Evolutionary conservation across 2,329 filamentous ascomycete species (phyloP), one percentile per base, ranked within the genome.

Genomic region (Ambrosiella beaveri): DNA sequence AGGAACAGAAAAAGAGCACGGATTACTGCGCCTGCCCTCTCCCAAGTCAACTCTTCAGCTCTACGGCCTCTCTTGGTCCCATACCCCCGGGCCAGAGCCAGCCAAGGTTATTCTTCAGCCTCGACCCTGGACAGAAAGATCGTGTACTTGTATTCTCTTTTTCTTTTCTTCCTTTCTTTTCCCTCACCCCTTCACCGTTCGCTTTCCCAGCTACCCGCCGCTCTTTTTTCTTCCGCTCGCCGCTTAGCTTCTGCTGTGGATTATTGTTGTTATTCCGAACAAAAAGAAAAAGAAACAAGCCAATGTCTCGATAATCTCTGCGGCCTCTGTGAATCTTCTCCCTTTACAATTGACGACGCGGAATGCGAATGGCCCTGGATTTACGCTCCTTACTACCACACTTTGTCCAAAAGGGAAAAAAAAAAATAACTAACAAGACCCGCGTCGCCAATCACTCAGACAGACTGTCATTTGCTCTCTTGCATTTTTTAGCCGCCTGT

Each of bases 231-330:
- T 38, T 37, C 39, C n/a, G 27, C 35, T 55, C 35, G 15, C 27
- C 17, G 36, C 38, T 27, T 54, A 27, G 38, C 38, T 19, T 15
- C 36, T 45, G n/a, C 27, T 41, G 11, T 52, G 38, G 49, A 35
- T 44, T 27, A 36, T 59, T 44, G 50, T 39, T 50, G 13, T 51
- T 53, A 8, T 56, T 51, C 52, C 37, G n/a, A n/a, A n/a, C n/a
- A n/a, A n/a, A n/a, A n/a, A n/a, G n/a, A 56, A 27, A 56, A n/a
- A 36, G n/a, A 15, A 17, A 50, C 49, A 35, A 15, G 35, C 35
- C 50, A 38, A 17, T 15, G 13, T 36, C 11, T 40, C 15, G 38
- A 37, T 35, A 56, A 56, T n/a, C 36, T 38, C 36, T 39, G 51
- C 8, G 35, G 37, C 6, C 37, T 54, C 9, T 7, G 27, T 27